A percentile compares a stretch with the other conserved stretches of the same genome.
phyloP scores from a whole-genome alignment of 108 stramenopile species.

The Fistulifera solaris region DNA sequence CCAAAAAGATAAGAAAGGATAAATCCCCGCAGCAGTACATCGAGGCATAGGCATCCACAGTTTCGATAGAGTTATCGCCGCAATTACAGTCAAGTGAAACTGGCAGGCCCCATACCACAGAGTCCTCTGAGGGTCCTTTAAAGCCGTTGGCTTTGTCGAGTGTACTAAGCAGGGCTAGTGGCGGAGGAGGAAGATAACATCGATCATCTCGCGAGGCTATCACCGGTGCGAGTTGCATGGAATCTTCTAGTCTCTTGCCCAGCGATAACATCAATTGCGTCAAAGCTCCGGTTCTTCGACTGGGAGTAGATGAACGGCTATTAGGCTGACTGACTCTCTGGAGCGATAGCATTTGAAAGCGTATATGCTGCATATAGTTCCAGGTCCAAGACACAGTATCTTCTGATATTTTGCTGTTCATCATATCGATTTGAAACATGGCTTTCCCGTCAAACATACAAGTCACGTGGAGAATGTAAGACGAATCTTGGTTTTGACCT shows the following conservation, averaged over 20 bases:
- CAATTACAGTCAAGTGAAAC: slow-evolving; percentile 21
- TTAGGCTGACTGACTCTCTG: slow-evolving; percentile 3
- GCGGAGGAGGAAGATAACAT: slow-evolving; percentile 24
- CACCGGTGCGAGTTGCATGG: background rate
- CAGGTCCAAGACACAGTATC: background rate
- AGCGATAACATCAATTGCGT: background rate
- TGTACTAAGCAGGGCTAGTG: slow-evolving; percentile 35
- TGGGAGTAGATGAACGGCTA: background rate
- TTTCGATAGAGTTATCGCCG: slow-evolving; percentile 6
- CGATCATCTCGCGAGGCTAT: background rate
- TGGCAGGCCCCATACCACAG: slow-evolving; percentile 44
- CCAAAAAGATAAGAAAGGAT: slow-evolving; percentile 34
- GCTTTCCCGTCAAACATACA: too few relatives aligned
- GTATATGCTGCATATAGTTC: slow-evolving; percentile 17
- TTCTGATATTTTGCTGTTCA: slow-evolving; percentile 9
- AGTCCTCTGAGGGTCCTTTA: slow-evolving; percentile 5
- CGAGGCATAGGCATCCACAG: slow-evolving; percentile 19
- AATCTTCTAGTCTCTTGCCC: slow-evolving; percentile 3
- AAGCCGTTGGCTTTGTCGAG: slow-evolving; percentile 18
- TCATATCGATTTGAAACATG: slow-evolving; percentile 21
- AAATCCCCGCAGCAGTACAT: slow-evolving; percentile 25
- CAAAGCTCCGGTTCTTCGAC: background rate
- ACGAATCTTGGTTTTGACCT: background rate
- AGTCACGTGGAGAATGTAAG: too few relatives aligned
- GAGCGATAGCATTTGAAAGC: slow-evolving; percentile 19